Conservation (phyloP, 179 eudicot genomes). For the Spergularia azorica region DNA sequence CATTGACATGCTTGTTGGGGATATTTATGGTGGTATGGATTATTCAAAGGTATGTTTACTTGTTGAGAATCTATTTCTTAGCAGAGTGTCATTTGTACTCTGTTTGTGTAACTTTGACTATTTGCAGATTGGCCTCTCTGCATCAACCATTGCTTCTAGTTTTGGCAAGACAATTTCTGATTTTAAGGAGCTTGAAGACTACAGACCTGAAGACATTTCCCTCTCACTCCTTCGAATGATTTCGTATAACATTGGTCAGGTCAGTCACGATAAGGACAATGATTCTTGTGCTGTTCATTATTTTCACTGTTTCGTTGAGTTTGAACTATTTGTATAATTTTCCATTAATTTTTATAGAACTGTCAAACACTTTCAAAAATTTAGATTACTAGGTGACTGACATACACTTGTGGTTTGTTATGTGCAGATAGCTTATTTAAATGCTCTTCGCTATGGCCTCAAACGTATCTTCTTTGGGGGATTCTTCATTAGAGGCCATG, state of each 20-base stretch:
- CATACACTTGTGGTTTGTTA: constrained; percentile 8
- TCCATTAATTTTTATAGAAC: no score
- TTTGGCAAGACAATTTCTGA: constrained; percentile 96
- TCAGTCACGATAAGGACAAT: constrained; percentile 24
- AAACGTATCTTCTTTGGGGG: constrained; percentile 98
- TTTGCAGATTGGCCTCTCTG: constrained; percentile 90
- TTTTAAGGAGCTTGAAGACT: constrained; percentile 81
- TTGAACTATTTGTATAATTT: not conserved
- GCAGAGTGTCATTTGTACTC: not conserved
- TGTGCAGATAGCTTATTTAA: constrained; percentile 82
- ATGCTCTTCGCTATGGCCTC: constrained; percentile 89
- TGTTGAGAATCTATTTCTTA: constrained; percentile 7
- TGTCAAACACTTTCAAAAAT: not conserved
- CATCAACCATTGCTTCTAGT: constrained; percentile 97
- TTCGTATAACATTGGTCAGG: constrained; percentile 98
- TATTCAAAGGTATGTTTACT: constrained; percentile 66
- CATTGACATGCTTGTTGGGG: constrained; percentile 97
- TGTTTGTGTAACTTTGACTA: constrained; percentile 9
- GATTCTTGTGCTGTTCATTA: not conserved
- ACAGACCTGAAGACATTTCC: constrained; percentile 96
- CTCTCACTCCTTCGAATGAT: constrained; percentile 93
- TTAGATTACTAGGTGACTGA: constrained; percentile 6
- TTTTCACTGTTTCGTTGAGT: not conserved
- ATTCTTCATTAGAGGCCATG: constrained; percentile 96
- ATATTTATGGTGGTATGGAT: constrained; percentile 95